These are phyloP conservation scores for Seminavis robusta DNA, from an alignment of 108 stramenopile genomes.

Conservation along the genomic window DNA sequence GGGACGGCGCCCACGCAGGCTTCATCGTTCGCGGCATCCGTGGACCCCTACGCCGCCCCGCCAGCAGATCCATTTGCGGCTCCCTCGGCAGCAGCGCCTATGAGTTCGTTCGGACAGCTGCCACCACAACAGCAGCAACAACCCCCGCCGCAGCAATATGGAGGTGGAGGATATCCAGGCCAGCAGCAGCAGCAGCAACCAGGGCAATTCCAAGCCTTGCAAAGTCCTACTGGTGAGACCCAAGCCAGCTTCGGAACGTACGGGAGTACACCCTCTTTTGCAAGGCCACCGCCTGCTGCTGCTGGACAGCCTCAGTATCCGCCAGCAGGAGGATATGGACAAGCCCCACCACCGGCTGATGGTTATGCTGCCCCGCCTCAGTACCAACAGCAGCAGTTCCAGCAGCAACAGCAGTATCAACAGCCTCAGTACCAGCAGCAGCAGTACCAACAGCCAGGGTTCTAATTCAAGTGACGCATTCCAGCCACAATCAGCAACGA, in stretches of 20 bases:
- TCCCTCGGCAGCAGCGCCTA: neutral
- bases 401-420: too few species aligned
- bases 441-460: too few species aligned
- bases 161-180: too few species aligned
- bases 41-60: neutral
- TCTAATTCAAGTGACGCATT: too few species aligned
- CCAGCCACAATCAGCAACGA: too few species aligned
- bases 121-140: neutral
- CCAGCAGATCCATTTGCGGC: neutral
- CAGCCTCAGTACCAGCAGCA: too few species aligned
- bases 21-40: neutral
- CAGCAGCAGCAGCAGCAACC: neutral
- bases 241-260: neutral
- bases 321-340: neutral
- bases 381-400: too few species aligned
- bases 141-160: neutral
- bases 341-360: slow-evolving; percentile 4
- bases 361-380: too few species aligned
- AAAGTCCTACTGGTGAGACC: neutral
- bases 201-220: neutral
- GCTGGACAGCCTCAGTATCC: neutral
- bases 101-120: neutral
- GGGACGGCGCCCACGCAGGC: neutral
- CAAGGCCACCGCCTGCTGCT: neutral
- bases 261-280: neutral